These are phyloP conservation scores for Apiotrichum sp. DNA, from an alignment of 1,284 basidiomycete genomes.

Conservation along the genomic window DNA sequence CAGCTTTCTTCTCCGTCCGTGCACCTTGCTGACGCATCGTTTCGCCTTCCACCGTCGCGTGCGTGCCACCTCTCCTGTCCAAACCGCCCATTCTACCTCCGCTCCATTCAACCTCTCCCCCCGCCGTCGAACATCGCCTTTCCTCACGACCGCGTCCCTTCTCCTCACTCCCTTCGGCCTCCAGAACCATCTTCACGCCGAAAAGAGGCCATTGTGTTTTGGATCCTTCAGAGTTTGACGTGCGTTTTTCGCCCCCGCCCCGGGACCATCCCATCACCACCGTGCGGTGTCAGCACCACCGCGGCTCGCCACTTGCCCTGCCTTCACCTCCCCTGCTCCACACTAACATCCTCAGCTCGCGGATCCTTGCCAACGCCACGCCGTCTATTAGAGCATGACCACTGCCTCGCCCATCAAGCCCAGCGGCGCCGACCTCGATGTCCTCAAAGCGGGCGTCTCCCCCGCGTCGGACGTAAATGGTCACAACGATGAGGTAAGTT, in stretches of 20 bases:
- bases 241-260: constrained; percentile 1
- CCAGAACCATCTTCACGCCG: not conserved
- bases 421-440: constrained; percentile 25
- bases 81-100: too few relatives aligned
- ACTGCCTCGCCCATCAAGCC: constrained; percentile 23
- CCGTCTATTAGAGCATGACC: constrained; percentile 24
- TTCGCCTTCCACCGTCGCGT: not conserved
- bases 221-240: constrained; percentile 10
- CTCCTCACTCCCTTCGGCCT: not conserved
- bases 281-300: too few relatives aligned
- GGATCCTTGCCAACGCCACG: constrained; percentile 13
- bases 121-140: too few relatives aligned
- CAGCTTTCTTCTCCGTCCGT: not conserved
- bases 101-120: too few relatives aligned
- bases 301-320: too few relatives aligned
- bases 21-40: constrained; percentile 4
- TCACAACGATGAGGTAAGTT: constrained; percentile 36
- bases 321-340: too few relatives aligned
- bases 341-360: constrained; percentile 3
- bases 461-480: constrained; percentile 26
- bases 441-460: constrained; percentile 16
- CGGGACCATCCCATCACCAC: too few relatives aligned
- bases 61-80: too few relatives aligned
- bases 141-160: not conserved
- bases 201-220: not conserved